Evolutionary conservation across 2,329 filamentous ascomycete genomes (phyloP), one percentile per base, ranked within the genome.

Genomic region (Fusarium sp.): DNA sequence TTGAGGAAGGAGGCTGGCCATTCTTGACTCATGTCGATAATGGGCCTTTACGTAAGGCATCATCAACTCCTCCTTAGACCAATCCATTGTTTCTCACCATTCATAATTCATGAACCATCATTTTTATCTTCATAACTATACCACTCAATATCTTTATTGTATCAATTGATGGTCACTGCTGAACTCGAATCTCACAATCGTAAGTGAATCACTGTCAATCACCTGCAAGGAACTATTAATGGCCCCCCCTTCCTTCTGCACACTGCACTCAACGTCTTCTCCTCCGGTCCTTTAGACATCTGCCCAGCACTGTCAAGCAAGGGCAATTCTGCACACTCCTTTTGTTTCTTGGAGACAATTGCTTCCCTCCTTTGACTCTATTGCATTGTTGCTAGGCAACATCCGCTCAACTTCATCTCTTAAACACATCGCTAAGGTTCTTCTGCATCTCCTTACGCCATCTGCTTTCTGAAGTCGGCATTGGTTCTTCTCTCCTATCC

Each of bases 121-220:
- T 46, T 35, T 11, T 54, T 30, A 20, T n/a, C 12, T 38, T 40
- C 17, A 18, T 32, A 3, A 38, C 32, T n/a, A 27, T 20, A 15
- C 35, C 32, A 20, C 11, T 18, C 17, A 41, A 14, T 35, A 20
- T 41, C n/a, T 30, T 50, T 41, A 27, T 40, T 30, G 13, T 30
- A 17, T 30, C 13, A 17, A 30, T 10, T 10, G 33, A 17, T 50
- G 23, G n/a, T 9, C 23, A 30, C 44, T 49, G 23, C 20, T 27
- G n/a, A 63, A 37, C 23, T 41, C 37, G n/a, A 35, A n/a, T 27
- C 18, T 45, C 7, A 32, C 13, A 23, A 14, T 17, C 9, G 38
- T 27, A 35, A 30, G 18, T 54, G 49, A 55, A 52, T 69, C 60
- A 69, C 44, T 60, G 60, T 17, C 60, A 66, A 44, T 32, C 20